Conservation (phyloP, 106 monocot genomes). For the Gastrodia elata region DNA sequence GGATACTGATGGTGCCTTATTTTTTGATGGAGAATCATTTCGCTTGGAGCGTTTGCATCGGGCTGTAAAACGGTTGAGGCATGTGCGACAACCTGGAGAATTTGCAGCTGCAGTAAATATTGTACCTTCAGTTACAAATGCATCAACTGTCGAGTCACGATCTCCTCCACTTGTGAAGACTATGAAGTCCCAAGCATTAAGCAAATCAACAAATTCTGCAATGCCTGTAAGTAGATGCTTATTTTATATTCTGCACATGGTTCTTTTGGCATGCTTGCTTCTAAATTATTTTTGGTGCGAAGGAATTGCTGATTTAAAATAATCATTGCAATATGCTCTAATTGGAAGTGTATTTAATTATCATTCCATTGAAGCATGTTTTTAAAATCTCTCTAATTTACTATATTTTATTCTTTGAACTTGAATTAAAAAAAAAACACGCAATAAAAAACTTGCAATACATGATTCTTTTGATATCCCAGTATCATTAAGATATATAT, state of each 20-base stretch:
- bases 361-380: no score
- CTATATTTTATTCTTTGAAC: no score
- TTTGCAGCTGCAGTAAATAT: constrained; percentile 26
- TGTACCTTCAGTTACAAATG: constrained; percentile 24
- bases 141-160: constrained; percentile 30
- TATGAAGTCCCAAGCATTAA: constrained; percentile 33
- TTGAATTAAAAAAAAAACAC: no score
- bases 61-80: constrained; percentile 85
- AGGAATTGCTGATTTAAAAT: background rate
- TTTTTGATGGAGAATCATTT: constrained; percentile 90
- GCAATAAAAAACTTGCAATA: no score
- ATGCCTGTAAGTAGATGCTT: constrained; percentile 48
- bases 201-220: constrained; percentile 35
- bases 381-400: no score
- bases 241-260: background rate
- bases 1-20: constrained; percentile 88
- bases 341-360: no score
- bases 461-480: no score
- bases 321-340: no score
- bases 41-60: constrained; percentile 77
- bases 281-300: background rate
- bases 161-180: constrained; percentile 69
- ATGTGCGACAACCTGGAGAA: constrained; percentile 68
- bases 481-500: no score
- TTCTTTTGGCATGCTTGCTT: background rate